phyloP scores from a whole-genome alignment of 163 green algal species.

The Trebouxia gelatinosa region DNA sequence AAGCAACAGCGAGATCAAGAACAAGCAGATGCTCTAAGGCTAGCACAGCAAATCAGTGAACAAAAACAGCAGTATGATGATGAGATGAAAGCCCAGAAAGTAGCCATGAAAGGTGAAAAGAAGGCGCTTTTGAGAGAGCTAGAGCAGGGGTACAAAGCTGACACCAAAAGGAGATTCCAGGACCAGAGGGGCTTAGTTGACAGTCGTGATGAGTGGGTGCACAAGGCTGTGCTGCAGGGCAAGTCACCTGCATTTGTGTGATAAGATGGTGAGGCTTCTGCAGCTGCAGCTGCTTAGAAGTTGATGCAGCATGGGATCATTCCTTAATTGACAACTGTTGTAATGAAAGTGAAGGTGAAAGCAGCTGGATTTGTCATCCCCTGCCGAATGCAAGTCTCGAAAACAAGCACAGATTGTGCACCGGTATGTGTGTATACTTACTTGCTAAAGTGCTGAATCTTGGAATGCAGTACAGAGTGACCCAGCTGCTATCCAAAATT shows the following conservation, averaged over 20 bases:
- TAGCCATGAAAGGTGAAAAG: constrained; percentile 2
- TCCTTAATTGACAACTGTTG: too few species aligned
- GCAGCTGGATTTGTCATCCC: too few species aligned
- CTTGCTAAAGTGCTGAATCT: too few species aligned
- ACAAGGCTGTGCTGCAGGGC: constrained; percentile 6
- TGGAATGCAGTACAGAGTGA: too few species aligned
- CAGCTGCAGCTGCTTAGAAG: too few species aligned
- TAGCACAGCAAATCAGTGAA: not conserved
- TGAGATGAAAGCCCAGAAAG: constrained; percentile 16
- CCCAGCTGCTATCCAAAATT: too few species aligned
- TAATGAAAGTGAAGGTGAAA: too few species aligned
- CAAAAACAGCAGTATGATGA: constrained; percentile 21
- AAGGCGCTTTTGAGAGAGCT: constrained; percentile 16
- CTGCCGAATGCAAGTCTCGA: too few species aligned
- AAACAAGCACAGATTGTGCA: too few species aligned
- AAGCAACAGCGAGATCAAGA: not conserved
- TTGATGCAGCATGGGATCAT: too few species aligned
- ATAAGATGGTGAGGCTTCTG: too few species aligned
- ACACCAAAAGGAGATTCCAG: constrained; percentile 10
- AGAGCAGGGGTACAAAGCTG: constrained; percentile 2
- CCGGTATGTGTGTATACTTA: too few species aligned
- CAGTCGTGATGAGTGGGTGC: constrained; percentile 6
- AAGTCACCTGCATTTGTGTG: not conserved
- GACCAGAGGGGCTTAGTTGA: constrained; percentile 15
- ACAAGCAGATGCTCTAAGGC: not conserved